Base-by-base conservation (phyloP, 768 basidiomycete genomes). In the Trametes coccinea region DNA sequence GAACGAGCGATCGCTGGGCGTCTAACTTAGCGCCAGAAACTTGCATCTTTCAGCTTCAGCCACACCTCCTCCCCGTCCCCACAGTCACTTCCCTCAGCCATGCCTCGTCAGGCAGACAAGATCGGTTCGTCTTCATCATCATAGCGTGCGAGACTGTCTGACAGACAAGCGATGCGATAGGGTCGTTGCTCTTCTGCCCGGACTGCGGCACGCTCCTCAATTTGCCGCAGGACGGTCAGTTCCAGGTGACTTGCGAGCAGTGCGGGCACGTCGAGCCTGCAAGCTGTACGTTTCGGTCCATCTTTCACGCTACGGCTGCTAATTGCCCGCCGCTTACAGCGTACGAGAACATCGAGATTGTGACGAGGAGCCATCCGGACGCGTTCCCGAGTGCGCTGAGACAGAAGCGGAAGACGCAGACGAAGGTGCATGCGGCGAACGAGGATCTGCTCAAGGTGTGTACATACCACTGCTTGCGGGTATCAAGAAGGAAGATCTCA, bases 131-230 rank as follows among this genome's bases (percentile, higher is more conserved):
- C 33, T 31, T 51, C 6, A 34, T 45, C 2, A 10, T 11, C 34
- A 37, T 37, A 22, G 22, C 22, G 22, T 22, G 22, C 22, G 22
- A 22, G 22, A 22, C 22, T 1, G 1, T 22, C 22, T 22, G 22
- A 22, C 22, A 22, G 22, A 22, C 22, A 22, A 22, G 16, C 45
- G 39, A 60, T 48, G 40, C 4, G 55, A 11, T 68, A 90, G 97
- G 96, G 54, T 95, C 95, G 1, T 80, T 98, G 29, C 79, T 98
- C 43, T 98, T 99, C 77, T 99, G 97, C 76, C 93, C 93, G 1
- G 80, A 86, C 61, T 99, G 97, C 66, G 94, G 94, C 13, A 96
- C 93, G 0, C 79, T 99, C 40, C 86, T 98, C 13, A 84, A 88
- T 64, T 76, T 94, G 22, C 97, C 97, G 0, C 78, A 78, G 67